phyloP scores from a whole-genome alignment of 176 grass and related monocot genomes.

The Chloris gayana region DNA sequence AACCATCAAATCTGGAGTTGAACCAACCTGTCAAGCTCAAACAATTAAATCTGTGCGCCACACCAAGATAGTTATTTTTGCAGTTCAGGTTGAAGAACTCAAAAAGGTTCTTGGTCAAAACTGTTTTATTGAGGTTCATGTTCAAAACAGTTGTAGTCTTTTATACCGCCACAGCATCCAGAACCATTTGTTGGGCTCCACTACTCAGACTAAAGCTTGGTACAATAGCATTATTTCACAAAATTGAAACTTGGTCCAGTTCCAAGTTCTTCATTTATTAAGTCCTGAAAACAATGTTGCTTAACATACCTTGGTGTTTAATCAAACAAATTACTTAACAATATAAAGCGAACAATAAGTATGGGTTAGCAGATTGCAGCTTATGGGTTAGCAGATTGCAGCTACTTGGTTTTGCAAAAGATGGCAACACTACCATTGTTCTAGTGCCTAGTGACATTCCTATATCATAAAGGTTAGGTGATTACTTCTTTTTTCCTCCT shows the following conservation, averaged over 20 bases:
- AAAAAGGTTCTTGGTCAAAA: not conserved
- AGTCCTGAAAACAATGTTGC: conserved; percentile 21
- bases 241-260: conserved; percentile 5
- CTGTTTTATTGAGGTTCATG: not conserved
- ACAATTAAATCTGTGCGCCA: conserved; percentile 6
- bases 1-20: conserved; percentile 94
- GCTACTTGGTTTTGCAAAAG: conserved; percentile 4
- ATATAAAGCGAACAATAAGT: not conserved
- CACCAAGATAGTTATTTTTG: not conserved
- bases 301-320: not conserved
- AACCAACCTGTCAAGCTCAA: conserved; percentile 79
- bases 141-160: too few relatives aligned
- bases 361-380: not conserved
- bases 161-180: not conserved
- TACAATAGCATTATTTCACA: conserved; percentile 15
- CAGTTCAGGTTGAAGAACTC: not conserved
- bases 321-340: not conserved
- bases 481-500: not conserved
- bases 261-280: not conserved
- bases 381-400: not conserved
- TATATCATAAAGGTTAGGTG: conserved; percentile 12
- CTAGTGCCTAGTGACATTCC: not conserved
- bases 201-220: not conserved
- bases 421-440: not conserved
- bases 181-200: not conserved